phyloP scores from a whole-genome alignment of 2,329 filamentous ascomycete genomes.

The Alternaria metachromatica region DNA sequence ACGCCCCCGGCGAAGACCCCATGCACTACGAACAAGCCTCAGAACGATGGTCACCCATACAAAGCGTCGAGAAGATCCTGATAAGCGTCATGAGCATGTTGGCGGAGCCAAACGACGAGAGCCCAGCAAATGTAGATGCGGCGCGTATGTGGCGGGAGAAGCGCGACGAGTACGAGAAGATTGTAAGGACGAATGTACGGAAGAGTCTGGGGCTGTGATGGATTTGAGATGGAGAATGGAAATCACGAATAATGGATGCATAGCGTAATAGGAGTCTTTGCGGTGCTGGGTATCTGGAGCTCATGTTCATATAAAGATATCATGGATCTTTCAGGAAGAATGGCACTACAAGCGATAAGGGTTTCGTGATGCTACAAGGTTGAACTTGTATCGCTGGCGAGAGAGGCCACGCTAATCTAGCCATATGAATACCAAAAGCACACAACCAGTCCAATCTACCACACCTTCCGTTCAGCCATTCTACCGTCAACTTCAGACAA shows the following conservation, averaged over 20 bases:
- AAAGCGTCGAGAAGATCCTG: slow-evolving; percentile 93
- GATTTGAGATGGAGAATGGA: not conserved
- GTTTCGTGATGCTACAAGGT: not conserved
- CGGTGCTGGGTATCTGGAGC: not conserved
- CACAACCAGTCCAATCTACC: too few relatives aligned
- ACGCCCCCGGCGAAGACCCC: slow-evolving; percentile 91
- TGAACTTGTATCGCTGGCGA: not conserved
- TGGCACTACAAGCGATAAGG: not conserved
- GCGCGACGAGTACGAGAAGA: slow-evolving; percentile 75
- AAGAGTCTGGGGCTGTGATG: slow-evolving; percentile 46
- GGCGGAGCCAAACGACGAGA: slow-evolving; percentile 92
- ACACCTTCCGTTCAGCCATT: not conserved
- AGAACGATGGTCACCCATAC: slow-evolving; percentile 94
- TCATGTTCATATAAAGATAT: not conserved
- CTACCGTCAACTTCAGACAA: slow-evolving; percentile 37
- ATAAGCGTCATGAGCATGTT: slow-evolving; percentile 92
- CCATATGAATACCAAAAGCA: not conserved
- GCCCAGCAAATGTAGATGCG: slow-evolving; percentile 92
- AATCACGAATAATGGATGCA: slow-evolving; percentile 13
- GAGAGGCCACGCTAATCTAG: not conserved
- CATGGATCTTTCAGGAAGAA: not conserved
- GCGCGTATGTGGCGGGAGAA: slow-evolving; percentile 88
- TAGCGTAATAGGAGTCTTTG: slow-evolving; percentile 19
- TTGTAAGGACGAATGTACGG: slow-evolving; percentile 66
- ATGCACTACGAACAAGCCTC: slow-evolving; percentile 90